phyloP scores from a whole-genome alignment of 2,329 filamentous ascomycete species.

The Amauroascus verrucosus region DNA sequence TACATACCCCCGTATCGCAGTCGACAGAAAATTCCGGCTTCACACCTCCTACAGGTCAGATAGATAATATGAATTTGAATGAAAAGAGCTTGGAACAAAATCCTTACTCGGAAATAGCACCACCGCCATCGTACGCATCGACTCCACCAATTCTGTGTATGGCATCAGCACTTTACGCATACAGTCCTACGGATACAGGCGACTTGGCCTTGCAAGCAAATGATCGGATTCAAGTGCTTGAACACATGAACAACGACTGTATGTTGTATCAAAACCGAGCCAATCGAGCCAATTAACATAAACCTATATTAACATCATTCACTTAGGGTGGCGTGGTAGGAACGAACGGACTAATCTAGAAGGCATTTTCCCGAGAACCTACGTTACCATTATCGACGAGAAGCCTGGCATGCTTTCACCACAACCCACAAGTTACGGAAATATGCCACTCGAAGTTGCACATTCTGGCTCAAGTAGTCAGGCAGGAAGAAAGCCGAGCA shows the following conservation, averaged over 20 bases:
- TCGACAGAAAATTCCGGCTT: constrained; percentile 15
- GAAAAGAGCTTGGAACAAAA: constrained; percentile 23
- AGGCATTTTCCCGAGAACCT: constrained; percentile 91
- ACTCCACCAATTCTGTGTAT: constrained; percentile 52
- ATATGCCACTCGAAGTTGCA: constrained; percentile 67
- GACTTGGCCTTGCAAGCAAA: constrained; percentile 73
- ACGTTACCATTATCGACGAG: constrained; percentile 63
- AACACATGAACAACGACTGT: constrained; percentile 95
- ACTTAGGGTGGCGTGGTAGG: constrained; percentile 64
- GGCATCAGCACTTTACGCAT: constrained; percentile 74
- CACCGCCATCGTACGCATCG: constrained; percentile 45
- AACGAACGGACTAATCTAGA: constrained; percentile 73
- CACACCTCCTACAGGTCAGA: constrained; percentile 13
- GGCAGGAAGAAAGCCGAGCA: constrained; percentile 43
- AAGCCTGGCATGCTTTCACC: constrained; percentile 39
- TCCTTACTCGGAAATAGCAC: constrained; percentile 37
- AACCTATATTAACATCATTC: constrained; percentile 9
- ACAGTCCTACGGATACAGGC: constrained; percentile 66
- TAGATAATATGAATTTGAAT: constrained; percentile 18
- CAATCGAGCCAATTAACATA: background rate
- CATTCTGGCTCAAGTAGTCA: constrained; percentile 41
- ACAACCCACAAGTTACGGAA: constrained; percentile 39
- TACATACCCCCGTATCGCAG: constrained; percentile 26
- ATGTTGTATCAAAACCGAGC: constrained; percentile 18
- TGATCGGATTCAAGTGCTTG: constrained; percentile 67